A percentile compares a stretch with the other conserved stretches of the same genome.
Evolutionary conservation across 306 rosid genomes (phyloP).

Genomic region (Vicia sativa): DNA sequence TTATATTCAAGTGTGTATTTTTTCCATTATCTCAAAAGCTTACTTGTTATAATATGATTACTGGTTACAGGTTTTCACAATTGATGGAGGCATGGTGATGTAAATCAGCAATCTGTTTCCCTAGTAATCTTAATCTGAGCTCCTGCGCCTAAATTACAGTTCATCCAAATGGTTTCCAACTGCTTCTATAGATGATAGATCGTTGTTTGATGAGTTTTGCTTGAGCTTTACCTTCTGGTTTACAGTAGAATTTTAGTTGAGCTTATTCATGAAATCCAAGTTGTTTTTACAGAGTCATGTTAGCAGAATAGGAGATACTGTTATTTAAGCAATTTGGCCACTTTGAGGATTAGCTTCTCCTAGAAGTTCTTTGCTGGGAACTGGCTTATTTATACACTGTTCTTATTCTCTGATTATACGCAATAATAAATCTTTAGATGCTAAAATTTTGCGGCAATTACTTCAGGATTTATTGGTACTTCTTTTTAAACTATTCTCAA

Average conservation of each 20-base stretch:
- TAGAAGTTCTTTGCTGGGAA: constrained; percentile 5
- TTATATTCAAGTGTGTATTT: not conserved
- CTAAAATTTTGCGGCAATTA: not conserved
- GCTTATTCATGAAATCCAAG: constrained; percentile 37
- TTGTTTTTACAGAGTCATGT: constrained; percentile 29
- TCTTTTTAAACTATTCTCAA: too few species aligned
- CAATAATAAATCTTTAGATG: constrained; percentile 8
- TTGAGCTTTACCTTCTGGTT: constrained; percentile 31
- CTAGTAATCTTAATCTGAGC: constrained; percentile 16
- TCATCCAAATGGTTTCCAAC: constrained; percentile 32
- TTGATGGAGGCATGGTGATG: constrained; percentile 98
- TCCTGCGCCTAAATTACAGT: not conserved
- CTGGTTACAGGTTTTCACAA: constrained; percentile 72
- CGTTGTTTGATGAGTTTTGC: constrained; percentile 27
- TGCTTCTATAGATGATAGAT: constrained; percentile 36
- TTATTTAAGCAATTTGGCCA: constrained; percentile 27
- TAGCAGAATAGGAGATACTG: constrained; percentile 26
- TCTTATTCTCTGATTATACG: constrained; percentile 10
- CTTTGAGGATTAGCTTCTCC: constrained; percentile 1
- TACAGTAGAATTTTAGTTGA: constrained; percentile 41
- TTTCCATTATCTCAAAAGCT: not conserved
- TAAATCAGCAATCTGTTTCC: constrained; percentile 39
- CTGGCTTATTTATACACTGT: constrained; percentile 11
- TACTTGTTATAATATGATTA: constrained; percentile 9
- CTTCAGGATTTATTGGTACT: too few species aligned